Base-by-base conservation (phyloP, 768 basidiomycete species). In the Chiua virens region DNA sequence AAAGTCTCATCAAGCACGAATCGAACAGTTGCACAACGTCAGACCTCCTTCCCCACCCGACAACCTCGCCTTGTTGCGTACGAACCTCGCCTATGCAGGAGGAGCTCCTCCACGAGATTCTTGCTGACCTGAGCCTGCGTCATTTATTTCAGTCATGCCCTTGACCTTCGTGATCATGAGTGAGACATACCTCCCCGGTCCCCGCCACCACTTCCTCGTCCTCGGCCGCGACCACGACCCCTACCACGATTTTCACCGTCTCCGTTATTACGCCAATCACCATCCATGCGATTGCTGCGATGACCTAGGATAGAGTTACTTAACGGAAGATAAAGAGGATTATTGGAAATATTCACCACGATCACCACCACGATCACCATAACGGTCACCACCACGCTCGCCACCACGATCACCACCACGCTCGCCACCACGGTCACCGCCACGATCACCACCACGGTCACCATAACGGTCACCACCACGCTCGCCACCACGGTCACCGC, bases 241-340 rank as follows among this genome's bases (percentile, higher is more conserved):
- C 75, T 72, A 23, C 74, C 62, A 0, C 73, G 75, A 54, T 65
- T 69, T 53, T 74, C 70, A 20, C 63, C 56, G 21, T 76, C 76
- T 10, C 71, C 73, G 38, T 75, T 76, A 48, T 75, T 75, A 49
- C 80, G 74, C 73, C 76, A 79, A 42, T 79, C 81, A 25, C 79
- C 75, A 49, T 68, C 67, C 8, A 52, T 39, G 13, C 61, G 63
- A 32, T 56, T 56, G 20, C 61, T 55, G 22, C 62, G 58, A 36
- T 56, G 39, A 42, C 23, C 58, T 60, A 37, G 20, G n/a, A 34
- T 23, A 34, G 4, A 7, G 28, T 60, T 50, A 40, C 48, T 42
- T 4, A 18, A 8, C 34, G 27, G 8, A 46, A 18, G 18, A 3
- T 35, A 32, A 25, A 23, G n/a, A 47, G 43, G 35, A 23, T 22